phyloP scores from a whole-genome alignment of 1,284 basidiomycete species.

The Rhodotorula sp. region DNA sequence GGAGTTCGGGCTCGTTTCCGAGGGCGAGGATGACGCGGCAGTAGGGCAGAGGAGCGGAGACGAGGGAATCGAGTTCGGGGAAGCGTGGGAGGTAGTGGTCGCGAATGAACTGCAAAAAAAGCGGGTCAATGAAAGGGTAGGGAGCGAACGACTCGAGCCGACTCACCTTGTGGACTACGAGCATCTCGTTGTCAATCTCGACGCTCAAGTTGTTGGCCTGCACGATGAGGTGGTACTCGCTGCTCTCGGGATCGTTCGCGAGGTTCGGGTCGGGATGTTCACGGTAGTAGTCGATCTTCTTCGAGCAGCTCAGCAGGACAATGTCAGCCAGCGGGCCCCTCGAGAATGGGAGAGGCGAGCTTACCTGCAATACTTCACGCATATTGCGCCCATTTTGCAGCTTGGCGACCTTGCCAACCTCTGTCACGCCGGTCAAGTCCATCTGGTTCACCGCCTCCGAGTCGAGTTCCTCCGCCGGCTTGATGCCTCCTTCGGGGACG shows the following conservation, averaged over 20 bases:
- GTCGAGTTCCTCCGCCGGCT: constrained; percentile 89
- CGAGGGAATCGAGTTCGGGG: constrained; percentile 93
- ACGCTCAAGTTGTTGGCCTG: constrained; percentile 97
- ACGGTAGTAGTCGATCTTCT: constrained; percentile 88
- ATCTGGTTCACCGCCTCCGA: constrained; percentile 87
- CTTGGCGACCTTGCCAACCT: constrained; percentile 82
- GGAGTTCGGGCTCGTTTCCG: constrained; percentile 65
- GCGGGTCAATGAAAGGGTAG: not conserved
- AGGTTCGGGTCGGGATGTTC: constrained; percentile 68
- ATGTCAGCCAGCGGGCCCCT: not conserved
- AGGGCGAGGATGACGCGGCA: constrained; percentile 85
- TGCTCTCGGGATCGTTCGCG: constrained; percentile 71
- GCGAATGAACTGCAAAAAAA: constrained; percentile 75
- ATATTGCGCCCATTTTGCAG: constrained; percentile 82
- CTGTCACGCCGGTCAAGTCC: constrained; percentile 77
- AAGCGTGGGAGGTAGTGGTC: constrained; percentile 96
- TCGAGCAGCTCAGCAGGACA: not conserved
- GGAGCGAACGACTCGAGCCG: not conserved
- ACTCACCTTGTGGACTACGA: constrained; percentile 88
- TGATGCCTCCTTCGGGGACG: constrained; percentile 82
- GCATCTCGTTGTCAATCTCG: constrained; percentile 96
- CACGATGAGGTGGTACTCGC: constrained; percentile 95
- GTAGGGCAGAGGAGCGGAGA: constrained; percentile 82
- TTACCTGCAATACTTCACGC: constrained; percentile 75
- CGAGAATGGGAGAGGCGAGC: constrained; percentile 33